Evolutionary conservation across 2,329 filamentous ascomycete genomes (phyloP).

Genomic region (Colletotrichum horii): DNA sequence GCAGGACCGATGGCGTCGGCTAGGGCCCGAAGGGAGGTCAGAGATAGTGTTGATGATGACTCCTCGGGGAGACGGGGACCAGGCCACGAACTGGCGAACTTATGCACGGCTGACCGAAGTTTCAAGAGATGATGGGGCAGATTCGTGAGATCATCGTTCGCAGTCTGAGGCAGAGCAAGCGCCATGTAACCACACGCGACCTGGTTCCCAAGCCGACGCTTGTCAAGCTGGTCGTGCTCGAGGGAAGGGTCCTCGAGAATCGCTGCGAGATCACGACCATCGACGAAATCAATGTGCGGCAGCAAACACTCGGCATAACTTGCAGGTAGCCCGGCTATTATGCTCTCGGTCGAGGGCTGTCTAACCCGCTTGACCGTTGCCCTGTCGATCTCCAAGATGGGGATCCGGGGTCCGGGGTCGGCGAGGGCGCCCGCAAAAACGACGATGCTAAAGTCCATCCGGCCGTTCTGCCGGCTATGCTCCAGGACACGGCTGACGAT

Average conservation of each 20-base stretch:
- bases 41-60: not conserved
- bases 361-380: not conserved
- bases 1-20: not conserved
- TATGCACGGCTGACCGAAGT: not conserved
- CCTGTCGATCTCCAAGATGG: not conserved
- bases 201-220: constrained; percentile 21
- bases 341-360: not conserved
- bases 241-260: constrained; percentile 31
- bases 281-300: constrained; percentile 24
- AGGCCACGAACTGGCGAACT: not conserved
- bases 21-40: not conserved
- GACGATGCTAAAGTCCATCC: constrained; percentile 29
- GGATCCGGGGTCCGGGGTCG: not conserved
- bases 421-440: constrained; percentile 21
- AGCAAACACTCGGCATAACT: constrained; percentile 30
- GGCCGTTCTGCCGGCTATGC: constrained; percentile 28
- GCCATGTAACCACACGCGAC: constrained; percentile 26
- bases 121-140: constrained; percentile 25
- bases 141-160: constrained; percentile 20
- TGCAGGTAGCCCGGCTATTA: constrained; percentile 24
- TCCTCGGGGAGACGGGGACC: not conserved
- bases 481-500: constrained; percentile 28
- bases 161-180: constrained; percentile 24
- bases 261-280: constrained; percentile 25
- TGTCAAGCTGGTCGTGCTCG: constrained; percentile 25